A percentile compares a stretch with the other conserved stretches of the same genome.
Conservation (phyloP, 306 rosid species). For the Pyrus betulifolia region DNA sequence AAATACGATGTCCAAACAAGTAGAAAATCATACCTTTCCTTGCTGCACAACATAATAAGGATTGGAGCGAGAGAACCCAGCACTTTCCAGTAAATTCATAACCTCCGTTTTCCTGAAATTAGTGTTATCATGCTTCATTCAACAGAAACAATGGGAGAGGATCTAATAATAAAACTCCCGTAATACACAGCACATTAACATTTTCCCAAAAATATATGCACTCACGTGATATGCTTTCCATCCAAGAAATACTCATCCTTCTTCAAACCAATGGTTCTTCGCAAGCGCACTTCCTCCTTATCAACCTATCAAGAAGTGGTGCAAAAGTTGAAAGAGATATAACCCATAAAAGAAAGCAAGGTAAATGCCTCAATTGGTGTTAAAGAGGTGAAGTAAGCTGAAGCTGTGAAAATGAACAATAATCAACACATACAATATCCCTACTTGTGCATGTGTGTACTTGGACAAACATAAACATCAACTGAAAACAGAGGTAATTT, state of each 20-base stretch:
- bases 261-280: conserved; percentile 77
- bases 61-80: conserved; percentile 98
- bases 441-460: background rate
- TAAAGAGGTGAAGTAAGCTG: background rate
- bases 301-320: conserved; percentile 59
- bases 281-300: conserved; percentile 95
- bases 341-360: background rate
- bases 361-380: background rate
- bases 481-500: background rate
- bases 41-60: conserved; percentile 99
- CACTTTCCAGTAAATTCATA: conserved; percentile 98
- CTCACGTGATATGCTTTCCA: conserved; percentile 98
- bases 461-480: background rate
- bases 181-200: background rate
- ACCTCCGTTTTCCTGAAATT: conserved; percentile 86
- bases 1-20: conserved; percentile 17
- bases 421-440: background rate
- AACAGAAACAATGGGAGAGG: conserved; percentile 2
- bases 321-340: background rate
- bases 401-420: background rate
- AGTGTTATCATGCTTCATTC: background rate
- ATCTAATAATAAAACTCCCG: background rate
- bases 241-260: conserved; percentile 93
- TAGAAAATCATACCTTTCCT: conserved; percentile 65
- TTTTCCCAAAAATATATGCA: background rate